phyloP scores from a whole-genome alignment of 768 basidiomycete genomes.

The Podaxis mareebaensis region DNA sequence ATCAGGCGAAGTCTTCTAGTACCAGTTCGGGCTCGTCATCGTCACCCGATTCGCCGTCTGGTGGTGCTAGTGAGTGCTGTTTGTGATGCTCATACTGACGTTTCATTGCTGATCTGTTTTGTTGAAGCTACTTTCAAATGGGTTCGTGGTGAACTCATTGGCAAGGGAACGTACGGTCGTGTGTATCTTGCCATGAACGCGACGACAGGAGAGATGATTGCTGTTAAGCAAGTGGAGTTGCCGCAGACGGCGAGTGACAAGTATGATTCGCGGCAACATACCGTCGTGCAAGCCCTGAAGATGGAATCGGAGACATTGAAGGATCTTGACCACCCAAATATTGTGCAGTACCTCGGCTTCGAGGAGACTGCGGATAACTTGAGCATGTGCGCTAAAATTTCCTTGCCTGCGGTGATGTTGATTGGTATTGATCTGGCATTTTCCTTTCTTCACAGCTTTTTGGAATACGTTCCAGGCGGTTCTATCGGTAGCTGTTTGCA shows the following conservation, averaged over 20 bases:
- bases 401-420: slow-evolving; percentile 1
- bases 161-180: slow-evolving; percentile 94
- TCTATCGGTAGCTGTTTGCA: slow-evolving; percentile 89
- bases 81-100: slow-evolving; percentile 3
- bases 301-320: slow-evolving; percentile 95
- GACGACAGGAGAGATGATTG: slow-evolving; percentile 97
- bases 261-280: slow-evolving; percentile 80
- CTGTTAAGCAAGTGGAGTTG: slow-evolving; percentile 98
- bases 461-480: slow-evolving; percentile 98
- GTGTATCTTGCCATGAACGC: slow-evolving; percentile 97
- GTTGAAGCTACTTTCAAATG: slow-evolving; percentile 88
- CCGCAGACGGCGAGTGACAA: slow-evolving; percentile 91
- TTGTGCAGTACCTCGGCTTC: slow-evolving; percentile 95
- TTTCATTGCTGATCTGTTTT: background rate
- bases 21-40: slow-evolving; percentile 28
- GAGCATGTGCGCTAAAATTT: slow-evolving; percentile 71
- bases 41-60: slow-evolving; percentile 58
- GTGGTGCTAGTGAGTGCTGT: slow-evolving; percentile 63
- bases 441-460: slow-evolving; percentile 59
- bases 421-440: slow-evolving; percentile 4
- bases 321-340: slow-evolving; percentile 95
- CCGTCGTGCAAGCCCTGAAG: slow-evolving; percentile 89
- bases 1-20: slow-evolving; percentile 52
- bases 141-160: slow-evolving; percentile 97
- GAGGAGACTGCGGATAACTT: slow-evolving; percentile 86